These are phyloP conservation scores for Crithidia expoeki DNA, from an alignment of 208 protist genomes.

Conservation along the genomic window DNA sequence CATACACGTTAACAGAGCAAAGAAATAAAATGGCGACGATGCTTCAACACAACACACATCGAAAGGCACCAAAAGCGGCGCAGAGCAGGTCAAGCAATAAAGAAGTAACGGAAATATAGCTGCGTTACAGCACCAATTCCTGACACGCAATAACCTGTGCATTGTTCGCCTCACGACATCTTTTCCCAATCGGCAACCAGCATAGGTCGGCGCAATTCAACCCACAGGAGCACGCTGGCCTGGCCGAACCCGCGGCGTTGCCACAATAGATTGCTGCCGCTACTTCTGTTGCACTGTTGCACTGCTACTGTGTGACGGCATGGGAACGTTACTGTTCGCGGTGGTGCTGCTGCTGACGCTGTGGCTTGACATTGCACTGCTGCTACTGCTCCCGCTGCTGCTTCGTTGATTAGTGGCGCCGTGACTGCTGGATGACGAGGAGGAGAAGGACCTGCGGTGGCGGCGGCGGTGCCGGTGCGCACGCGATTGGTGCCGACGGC, in stretches of 20 bases:
- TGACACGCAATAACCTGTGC: no score
- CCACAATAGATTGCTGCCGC: neutral
- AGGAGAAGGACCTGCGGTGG: conserved; percentile 1
- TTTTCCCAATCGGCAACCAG: neutral
- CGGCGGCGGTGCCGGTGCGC: conserved; percentile 6
- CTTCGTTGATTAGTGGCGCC: neutral
- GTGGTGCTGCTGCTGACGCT: conserved; percentile 30
- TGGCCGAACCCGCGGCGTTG: neutral
- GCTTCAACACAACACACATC: no score
- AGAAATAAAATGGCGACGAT: no score
- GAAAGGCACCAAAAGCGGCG: no score
- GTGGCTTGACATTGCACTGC: conserved; percentile 18
- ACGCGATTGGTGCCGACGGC: neutral
- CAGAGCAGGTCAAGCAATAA: no score
- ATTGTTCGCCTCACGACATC: no score
- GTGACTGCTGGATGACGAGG: neutral
- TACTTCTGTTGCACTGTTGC: neutral
- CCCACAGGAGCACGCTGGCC: neutral
- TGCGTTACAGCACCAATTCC: no score
- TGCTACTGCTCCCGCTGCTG: neutral
- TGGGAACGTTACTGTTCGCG: conserved; percentile 4
- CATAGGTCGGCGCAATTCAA: neutral
- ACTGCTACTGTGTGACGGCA: conserved; percentile 1
- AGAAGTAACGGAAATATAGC: no score
- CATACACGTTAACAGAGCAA: no score